Evolutionary conservation across 306 rosid genomes (phyloP).

Genomic region (Cucurbita pepo): DNA sequence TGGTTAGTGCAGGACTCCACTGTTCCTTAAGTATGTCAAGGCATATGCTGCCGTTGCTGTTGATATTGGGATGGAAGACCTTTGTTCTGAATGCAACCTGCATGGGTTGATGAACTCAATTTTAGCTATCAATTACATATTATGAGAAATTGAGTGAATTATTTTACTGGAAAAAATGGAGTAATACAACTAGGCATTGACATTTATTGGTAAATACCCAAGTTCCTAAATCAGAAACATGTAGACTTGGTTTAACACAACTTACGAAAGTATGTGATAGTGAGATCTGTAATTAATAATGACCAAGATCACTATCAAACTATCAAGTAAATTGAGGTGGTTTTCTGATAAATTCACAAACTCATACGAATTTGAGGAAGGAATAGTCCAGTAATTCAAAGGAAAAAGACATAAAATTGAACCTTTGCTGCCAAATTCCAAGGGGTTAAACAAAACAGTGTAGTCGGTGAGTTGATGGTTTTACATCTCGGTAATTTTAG

Average conservation of each 20-base stretch:
- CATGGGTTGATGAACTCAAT: background rate
- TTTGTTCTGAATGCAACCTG: constrained; percentile 63
- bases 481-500: background rate
- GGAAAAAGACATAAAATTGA: too few relatives aligned
- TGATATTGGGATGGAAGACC: constrained; percentile 61
- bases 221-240: background rate
- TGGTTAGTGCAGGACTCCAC: constrained; percentile 69
- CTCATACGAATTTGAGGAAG: too few relatives aligned
- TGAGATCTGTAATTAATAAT: background rate
- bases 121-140: background rate
- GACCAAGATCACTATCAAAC: background rate
- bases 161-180: background rate
- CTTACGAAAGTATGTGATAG: background rate
- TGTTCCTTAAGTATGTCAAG: constrained; percentile 68
- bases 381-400: too few relatives aligned
- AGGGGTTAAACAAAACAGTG: background rate
- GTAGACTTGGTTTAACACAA: background rate
- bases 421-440: too few relatives aligned
- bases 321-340: background rate
- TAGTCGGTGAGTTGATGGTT: background rate
- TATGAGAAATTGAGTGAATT: background rate
- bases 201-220: background rate
- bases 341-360: too few relatives aligned
- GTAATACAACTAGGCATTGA: background rate
- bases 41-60: constrained; percentile 73